These are phyloP conservation scores for Alternaria ventricosa DNA, from an alignment of 2,329 filamentous ascomycete genomes.

Conservation along the genomic window DNA sequence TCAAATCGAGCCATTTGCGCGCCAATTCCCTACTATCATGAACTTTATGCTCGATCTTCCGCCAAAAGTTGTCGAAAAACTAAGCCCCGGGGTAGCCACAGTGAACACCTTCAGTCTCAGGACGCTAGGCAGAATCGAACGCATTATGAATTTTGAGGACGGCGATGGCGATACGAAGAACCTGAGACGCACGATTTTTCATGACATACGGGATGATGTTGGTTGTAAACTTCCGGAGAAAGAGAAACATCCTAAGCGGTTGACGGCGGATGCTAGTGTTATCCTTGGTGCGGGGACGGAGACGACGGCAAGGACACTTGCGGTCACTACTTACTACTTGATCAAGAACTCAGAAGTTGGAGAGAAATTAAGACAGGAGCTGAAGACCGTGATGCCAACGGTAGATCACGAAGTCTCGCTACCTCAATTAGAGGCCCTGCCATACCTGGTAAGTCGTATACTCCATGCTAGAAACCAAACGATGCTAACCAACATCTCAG, in stretches of 20 bases:
- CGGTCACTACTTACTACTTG: neutral
- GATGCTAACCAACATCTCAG: neutral
- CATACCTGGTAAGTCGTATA: neutral
- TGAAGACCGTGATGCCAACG: neutral
- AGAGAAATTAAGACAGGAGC: neutral
- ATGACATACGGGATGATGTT: neutral
- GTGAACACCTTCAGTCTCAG: neutral
- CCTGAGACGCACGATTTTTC: neutral
- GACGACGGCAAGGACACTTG: constrained; percentile 34
- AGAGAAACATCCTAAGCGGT: constrained; percentile 21
- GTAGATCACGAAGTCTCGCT: neutral
- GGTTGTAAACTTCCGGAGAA: constrained; percentile 15
- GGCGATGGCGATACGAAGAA: neutral
- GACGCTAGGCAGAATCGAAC: neutral
- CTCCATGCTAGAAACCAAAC: neutral
- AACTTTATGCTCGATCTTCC: neutral
- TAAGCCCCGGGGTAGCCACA: neutral
- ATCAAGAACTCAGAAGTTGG: neutral
- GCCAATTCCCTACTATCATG: neutral
- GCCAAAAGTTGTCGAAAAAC: neutral
- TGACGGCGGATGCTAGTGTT: constrained; percentile 39
- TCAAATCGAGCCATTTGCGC: neutral
- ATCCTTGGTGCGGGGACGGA: constrained; percentile 42
- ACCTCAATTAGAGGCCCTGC: neutral
- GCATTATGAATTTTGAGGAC: neutral